A percentile compares a stretch with the other conserved stretches of the same genome.
These are phyloP conservation scores for Hemileccinum impolitum DNA, from an alignment of 768 basidiomycete genomes.

Conservation along the genomic window DNA sequence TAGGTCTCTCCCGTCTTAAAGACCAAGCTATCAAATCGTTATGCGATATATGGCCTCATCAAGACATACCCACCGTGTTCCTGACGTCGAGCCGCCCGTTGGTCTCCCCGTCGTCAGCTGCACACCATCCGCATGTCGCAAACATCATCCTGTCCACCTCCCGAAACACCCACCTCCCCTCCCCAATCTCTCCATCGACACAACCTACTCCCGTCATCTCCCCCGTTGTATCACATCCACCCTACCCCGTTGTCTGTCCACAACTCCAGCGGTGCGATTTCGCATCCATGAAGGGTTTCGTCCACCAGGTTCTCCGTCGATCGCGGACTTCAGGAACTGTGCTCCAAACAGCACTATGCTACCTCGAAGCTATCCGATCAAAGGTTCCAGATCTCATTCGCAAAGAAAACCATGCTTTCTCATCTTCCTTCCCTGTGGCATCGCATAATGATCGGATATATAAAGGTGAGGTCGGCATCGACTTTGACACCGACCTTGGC, in stretches of 20 bases:
- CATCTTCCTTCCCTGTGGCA: slow-evolving; percentile 39
- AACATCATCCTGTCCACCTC: slow-evolving; percentile 2
- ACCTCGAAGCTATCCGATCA: slow-evolving; percentile 76
- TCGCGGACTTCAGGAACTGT: slow-evolving; percentile 82
- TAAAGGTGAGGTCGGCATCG: slow-evolving; percentile 41
- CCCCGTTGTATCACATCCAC: slow-evolving; percentile 17
- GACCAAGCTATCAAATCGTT: slow-evolving; percentile 79
- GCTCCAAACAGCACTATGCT: slow-evolving; percentile 84
- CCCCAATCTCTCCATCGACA: slow-evolving; percentile 51
- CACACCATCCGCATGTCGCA: slow-evolving; percentile 7
- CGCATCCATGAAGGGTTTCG: slow-evolving; percentile 70
- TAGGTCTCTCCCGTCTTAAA: slow-evolving; percentile 27
- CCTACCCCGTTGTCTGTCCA: slow-evolving; percentile 11
- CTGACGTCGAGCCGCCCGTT: slow-evolving; percentile 34
- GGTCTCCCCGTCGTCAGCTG: slow-evolving; percentile 12
- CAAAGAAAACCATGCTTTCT: slow-evolving; percentile 46
- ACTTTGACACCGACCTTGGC: slow-evolving; percentile 36
- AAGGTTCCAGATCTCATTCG: slow-evolving; percentile 62
- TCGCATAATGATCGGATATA: slow-evolving; percentile 42
- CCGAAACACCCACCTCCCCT: slow-evolving; percentile 46
- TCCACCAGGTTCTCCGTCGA: slow-evolving; percentile 84
- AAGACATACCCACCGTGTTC: slow-evolving; percentile 66
- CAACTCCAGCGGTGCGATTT: slow-evolving; percentile 32
- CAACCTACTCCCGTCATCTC: slow-evolving; percentile 32
- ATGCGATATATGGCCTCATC: slow-evolving; percentile 76